Base-by-base conservation (phyloP, 2,329 filamentous ascomycete genomes). In the Talaromyces rugulosus region DNA sequence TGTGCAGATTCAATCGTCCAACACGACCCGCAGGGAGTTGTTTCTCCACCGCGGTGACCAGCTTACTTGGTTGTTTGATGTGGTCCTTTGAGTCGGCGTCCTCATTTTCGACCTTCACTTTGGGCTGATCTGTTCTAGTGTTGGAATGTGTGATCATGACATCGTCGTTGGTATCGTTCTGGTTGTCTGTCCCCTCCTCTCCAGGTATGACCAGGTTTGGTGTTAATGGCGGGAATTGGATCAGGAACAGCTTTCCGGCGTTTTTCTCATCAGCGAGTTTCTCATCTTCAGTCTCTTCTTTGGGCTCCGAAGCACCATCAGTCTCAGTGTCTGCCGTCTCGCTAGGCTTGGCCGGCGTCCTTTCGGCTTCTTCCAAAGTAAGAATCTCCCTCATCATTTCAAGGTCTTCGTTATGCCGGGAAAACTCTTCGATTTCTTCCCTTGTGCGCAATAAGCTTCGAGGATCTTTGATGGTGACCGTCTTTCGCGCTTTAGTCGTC, bases 221-320 rank as follows among this genome's bases (percentile, higher is more conserved):
- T 4, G 87, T 82, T 62, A 86, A 79, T 0, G 86, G 85, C 12
- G 86, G 86, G 67, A 88, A 83, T 71, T 88, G 86, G 71, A 88
- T 84, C 58, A 88, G 78, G 70, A 88, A 88, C 59, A 86, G 78
- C 62, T 83, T 81, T 59, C 86, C 82, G 40, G 82, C 75, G 18
- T 80, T 77, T 50, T 77, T 76, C 58, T 76, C 80, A 67, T 76
- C 68, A 56, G 62, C 65, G 11, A 56, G 57, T 31, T 75, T 71
- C 28, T 71, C 69, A 50, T 68, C 72, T n/a, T 62, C 47, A 6
- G 47, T 40, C 31, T 28, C 65, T 53, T 66, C 60, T 33, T 64
- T 53, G n/a, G 62, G 36, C 16, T 69, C 68, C 12, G 60, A 51
- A 42, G 60, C 64, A 14, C 64, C 63, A 5, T 55, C 36, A 11